A percentile compares a stretch with the other conserved stretches of the same genome.
These are phyloP conservation scores for Achaetomiella virescens DNA, from an alignment of 495 filamentous ascomycete genomes.

Conservation along the genomic window DNA sequence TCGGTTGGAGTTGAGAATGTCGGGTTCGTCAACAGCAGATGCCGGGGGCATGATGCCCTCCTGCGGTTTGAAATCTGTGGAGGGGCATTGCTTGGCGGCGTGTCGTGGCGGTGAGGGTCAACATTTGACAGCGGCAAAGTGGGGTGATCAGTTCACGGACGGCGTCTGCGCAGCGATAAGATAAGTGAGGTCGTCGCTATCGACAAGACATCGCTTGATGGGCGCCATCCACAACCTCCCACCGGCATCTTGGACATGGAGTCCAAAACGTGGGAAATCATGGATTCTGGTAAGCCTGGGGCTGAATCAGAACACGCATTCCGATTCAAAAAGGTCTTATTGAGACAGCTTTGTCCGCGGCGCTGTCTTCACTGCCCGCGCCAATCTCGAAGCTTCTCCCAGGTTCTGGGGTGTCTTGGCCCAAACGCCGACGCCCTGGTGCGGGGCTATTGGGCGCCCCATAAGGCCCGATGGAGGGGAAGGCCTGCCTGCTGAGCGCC, in stretches of 20 bases:
- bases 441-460: slow-evolving; percentile 22
- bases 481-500: background rate
- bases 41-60: no score
- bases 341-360: background rate
- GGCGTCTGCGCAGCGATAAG: slow-evolving; percentile 10
- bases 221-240: background rate
- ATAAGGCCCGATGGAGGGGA: slow-evolving; percentile 17
- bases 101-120: slow-evolving; percentile 1
- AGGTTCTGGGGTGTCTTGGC: slow-evolving; percentile 25
- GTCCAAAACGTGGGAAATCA: background rate
- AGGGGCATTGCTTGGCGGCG: slow-evolving; percentile 1
- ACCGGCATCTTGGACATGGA: background rate
- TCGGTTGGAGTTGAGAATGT: no score
- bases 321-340: background rate
- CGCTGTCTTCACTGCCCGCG: background rate
- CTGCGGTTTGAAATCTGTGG: background rate
- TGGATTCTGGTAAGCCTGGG: no score
- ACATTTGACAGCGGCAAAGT: slow-evolving; percentile 5
- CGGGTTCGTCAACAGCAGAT: no score
- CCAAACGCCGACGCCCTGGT: slow-evolving; percentile 13
- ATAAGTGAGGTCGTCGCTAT: background rate
- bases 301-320: background rate
- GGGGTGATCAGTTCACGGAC: slow-evolving; percentile 10
- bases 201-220: slow-evolving; percentile 7
- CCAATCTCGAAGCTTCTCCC: slow-evolving; percentile 29